Percentiles rank a stretch among this genome's conserved stretches.
phyloP scores from a whole-genome alignment of 306 rosid species.

The Myrica gale region DNA sequence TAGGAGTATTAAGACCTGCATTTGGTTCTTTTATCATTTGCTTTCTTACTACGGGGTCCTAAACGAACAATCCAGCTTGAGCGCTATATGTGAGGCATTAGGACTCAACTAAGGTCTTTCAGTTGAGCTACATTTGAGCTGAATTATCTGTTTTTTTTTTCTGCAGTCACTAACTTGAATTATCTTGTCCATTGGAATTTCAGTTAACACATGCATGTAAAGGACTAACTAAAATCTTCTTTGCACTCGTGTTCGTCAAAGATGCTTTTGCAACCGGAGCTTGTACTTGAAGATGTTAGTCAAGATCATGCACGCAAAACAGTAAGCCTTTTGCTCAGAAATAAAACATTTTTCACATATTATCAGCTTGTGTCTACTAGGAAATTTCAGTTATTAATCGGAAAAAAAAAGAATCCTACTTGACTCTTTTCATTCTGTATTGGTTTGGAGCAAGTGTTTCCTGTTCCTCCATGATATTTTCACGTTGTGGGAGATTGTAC shows the following conservation, averaged over 20 bases:
- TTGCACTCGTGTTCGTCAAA: slow-evolving; percentile 53
- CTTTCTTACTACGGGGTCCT: not conserved
- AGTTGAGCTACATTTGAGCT: not conserved
- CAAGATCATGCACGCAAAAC: slow-evolving; percentile 97
- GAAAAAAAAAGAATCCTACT: not conserved
- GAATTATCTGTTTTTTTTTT: too few species aligned
- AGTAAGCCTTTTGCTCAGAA: slow-evolving; percentile 46
- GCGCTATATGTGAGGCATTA: not conserved
- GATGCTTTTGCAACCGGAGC: slow-evolving; percentile 90
- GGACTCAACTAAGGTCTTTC: not conserved
- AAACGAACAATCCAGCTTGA: not conserved
- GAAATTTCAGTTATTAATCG: not conserved
- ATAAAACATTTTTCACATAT: not conserved
- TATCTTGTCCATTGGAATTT: not conserved
- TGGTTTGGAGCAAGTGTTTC: too few species aligned
- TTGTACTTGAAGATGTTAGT: slow-evolving; percentile 91
- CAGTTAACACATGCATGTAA: not conserved
- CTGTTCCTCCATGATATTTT: not conserved
- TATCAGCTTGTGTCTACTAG: not conserved
- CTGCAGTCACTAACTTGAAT: not conserved
- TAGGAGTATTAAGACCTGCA: not conserved
- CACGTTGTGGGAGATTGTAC: too few species aligned
- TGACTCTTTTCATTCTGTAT: not conserved
- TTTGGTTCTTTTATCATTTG: not conserved
- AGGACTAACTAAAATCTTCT: not conserved